phyloP scores from a whole-genome alignment of 495 filamentous ascomycete genomes.

The Trichoderma orchidacearum region DNA sequence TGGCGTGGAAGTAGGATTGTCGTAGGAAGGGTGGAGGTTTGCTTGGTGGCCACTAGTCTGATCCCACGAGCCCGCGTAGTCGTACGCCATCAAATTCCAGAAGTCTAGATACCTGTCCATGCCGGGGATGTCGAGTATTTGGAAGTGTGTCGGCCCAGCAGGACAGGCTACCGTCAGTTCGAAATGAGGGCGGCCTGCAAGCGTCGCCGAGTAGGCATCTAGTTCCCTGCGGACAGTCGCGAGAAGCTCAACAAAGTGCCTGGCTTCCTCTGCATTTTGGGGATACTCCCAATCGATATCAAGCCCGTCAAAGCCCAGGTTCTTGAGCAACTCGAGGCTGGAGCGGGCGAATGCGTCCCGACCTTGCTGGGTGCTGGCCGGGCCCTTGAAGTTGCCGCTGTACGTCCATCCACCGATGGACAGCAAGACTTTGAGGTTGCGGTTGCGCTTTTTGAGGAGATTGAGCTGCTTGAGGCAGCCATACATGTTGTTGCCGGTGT shows the following conservation, averaged over 20 bases:
- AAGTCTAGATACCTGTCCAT: constrained; percentile 85
- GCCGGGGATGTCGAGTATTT: constrained; percentile 51
- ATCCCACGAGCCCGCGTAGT: constrained; percentile 74
- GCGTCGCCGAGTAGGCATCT: constrained; percentile 37
- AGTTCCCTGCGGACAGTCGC: constrained; percentile 49
- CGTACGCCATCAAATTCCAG: constrained; percentile 88
- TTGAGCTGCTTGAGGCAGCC: constrained; percentile 90
- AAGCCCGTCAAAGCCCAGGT: constrained; percentile 44
- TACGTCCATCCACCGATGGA: constrained; percentile 98
- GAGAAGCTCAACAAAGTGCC: constrained; percentile 65
- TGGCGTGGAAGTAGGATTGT: constrained; percentile 45
- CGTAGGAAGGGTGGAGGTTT: constrained; percentile 49
- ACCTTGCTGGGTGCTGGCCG: constrained; percentile 50
- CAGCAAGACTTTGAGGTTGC: constrained; percentile 80
- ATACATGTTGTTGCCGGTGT: constrained; percentile 63
- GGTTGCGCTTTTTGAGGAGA: constrained; percentile 75
- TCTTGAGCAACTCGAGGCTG: constrained; percentile 53
- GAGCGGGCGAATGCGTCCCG: constrained; percentile 53
- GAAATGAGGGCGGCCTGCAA: constrained; percentile 43
- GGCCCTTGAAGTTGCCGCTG: constrained; percentile 67
- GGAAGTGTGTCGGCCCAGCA: constrained; percentile 56
- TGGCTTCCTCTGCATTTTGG: constrained; percentile 43
- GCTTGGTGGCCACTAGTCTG: constrained; percentile 61
- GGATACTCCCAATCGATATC: constrained; percentile 57
- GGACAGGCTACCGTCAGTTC: constrained; percentile 68